Base-by-base conservation (phyloP, 2,329 filamentous ascomycete species). In the Ophiostoma pallidulum region DNA sequence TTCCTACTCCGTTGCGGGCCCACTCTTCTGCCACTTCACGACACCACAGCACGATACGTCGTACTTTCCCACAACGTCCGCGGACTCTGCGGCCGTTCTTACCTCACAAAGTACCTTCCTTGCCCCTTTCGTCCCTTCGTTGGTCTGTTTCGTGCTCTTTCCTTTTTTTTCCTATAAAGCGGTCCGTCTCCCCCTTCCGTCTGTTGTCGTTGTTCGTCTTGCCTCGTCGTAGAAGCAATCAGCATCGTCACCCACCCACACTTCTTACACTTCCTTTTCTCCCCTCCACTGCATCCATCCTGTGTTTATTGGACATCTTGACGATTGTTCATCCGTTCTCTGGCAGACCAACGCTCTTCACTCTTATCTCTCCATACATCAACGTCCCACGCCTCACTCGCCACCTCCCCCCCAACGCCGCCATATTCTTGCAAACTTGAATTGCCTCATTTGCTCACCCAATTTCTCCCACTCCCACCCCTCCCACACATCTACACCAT, bases 151-250 rank as follows among this genome's bases (percentile, higher is more conserved):
- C 19, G 7, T 28, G 24, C 24, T 28, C 24, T 13, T 14, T 12
- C 24, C 16, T 20, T 22, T 40, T 7, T 9, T 22, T 37, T 45
- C 28, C 37, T 48, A 48, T 48, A 48, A 48, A 48, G 46, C 31
- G 12, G 39, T 19, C 18, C 35, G 26, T 32, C 43, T 45, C 35
- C 16, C 43, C 43, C 35, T 26, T 37, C 39, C 32, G 37, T 18
- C 24, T 13, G 2, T 40, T 33, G 9, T 4, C 32, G 4, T 39
- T 22, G 13, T 10, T 8, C 8, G 16, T 32, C 20, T 20, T 24
- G 16, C 5, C 19, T 10, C 31, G 10, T 28, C 24, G 6, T 28
- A 28, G 24, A 28, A 28, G n/a, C n/a, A n/a, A n/a, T n/a, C n/a
- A n/a, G n/a, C n/a, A n/a, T n/a, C 24, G 10, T 28, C 24, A 28